Evolutionary conservation across 1,284 basidiomycete species (phyloP), one percentile per base, ranked within the genome.

Genomic region (Sporisorium reilianum): DNA sequence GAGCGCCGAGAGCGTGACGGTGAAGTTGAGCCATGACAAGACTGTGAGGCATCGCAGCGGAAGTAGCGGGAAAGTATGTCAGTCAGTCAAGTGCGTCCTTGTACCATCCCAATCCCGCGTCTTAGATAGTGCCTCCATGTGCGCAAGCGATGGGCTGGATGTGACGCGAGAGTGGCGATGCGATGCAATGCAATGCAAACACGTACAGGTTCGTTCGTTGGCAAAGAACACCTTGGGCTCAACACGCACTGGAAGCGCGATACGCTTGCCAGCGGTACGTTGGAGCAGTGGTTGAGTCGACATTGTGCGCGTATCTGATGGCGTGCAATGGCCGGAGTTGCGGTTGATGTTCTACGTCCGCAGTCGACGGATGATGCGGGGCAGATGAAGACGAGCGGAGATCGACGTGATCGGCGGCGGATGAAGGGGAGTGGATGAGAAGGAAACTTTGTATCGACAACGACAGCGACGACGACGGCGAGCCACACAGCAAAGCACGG

Each of bases 251-350:
- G 83, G 83, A 25, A 84, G 78, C 34, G 83, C 83, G 44, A 84
- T 84, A 50, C 83, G 76, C 80, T 84, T 84, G 52, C 82, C 82
- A 3, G 94, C 93, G 18, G 95, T 97, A 66, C 97, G 91, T 86
- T 99, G 96, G 50, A 99, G 91, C 50, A 99, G 90, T 22, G 97
- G 97, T 86, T 98, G 97, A 59, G 95, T 97, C 20, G 96, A 99
- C 97, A 97, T 97, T 66, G 36, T 70, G 54, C 30, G 18, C 48
- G 23, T 52, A 16, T 23, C 34, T 34, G 40, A 22, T n/a, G n/a
- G 30, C 16, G 30, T 23, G 53, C 28, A n/a, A n/a, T n/a, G n/a
- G n/a, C n/a, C n/a, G n/a, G n/a, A n/a, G n/a, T n/a, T n/a, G n/a
- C n/a, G n/a, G 32, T 20, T 7, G 11, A 22, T 28, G 51, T 28